phyloP scores from a whole-genome alignment of 306 rosid species.

The Sechiopsis laciniata region DNA sequence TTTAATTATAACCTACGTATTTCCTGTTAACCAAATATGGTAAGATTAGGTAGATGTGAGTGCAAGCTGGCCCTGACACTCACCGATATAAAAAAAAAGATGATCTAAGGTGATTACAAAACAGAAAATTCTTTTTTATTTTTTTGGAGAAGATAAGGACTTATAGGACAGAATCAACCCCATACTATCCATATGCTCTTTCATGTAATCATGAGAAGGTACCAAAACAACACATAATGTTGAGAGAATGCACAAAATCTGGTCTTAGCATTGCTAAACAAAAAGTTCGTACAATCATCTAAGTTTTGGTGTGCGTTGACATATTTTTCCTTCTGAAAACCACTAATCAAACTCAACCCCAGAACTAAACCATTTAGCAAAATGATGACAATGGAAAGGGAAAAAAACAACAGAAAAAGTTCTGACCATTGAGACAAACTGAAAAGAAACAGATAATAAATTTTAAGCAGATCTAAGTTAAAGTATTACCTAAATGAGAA shows the following conservation, averaged over 20 bases:
- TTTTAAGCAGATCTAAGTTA: not conserved
- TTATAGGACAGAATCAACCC: not conserved
- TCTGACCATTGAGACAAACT: not conserved
- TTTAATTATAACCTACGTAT: no score
- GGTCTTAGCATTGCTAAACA: not conserved
- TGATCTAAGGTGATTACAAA: not conserved
- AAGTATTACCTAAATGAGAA: conserved; percentile 15
- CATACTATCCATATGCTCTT: not conserved
- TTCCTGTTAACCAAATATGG: no score
- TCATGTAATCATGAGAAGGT: not conserved
- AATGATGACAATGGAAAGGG: not conserved
- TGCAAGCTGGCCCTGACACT: no score
- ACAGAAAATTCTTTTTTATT: not conserved
- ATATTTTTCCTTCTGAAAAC: not conserved
- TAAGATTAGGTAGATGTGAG: no score
- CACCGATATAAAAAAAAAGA: no score
- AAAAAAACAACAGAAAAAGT: not conserved
- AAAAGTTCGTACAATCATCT: not conserved
- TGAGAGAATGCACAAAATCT: conserved; percentile 8
- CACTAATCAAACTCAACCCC: not conserved
- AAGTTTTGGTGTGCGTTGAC: not conserved
- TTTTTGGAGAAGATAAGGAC: not conserved
- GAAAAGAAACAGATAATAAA: not conserved
- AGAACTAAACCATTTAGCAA: not conserved
- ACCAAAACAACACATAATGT: not conserved